phyloP scores from a whole-genome alignment of 2,329 filamentous ascomycete species.

The Apiospora hydei region DNA sequence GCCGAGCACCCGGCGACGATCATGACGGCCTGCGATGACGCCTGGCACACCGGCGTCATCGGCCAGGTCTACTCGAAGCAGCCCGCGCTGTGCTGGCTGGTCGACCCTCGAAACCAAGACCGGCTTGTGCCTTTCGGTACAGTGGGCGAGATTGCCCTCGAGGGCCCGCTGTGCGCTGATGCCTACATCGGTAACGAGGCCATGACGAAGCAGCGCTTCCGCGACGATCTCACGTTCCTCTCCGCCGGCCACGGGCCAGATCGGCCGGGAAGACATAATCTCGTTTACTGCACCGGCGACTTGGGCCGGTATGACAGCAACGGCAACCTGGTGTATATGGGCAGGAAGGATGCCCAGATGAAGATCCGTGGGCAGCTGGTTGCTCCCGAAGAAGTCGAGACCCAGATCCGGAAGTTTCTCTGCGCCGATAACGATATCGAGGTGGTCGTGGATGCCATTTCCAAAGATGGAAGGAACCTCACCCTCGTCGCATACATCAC shows the following conservation, averaged over 20 bases:
- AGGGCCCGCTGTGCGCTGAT: background rate
- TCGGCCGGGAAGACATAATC: slow-evolving; percentile 26
- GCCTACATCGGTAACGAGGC: slow-evolving; percentile 4
- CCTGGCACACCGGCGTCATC: background rate
- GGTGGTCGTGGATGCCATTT: slow-evolving; percentile 19
- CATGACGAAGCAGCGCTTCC: slow-evolving; percentile 9
- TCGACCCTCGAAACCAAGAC: background rate
- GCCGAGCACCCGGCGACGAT: background rate
- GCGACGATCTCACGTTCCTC: background rate
- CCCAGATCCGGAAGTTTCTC: background rate
- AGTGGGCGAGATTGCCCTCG: background rate
- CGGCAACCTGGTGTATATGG: slow-evolving; percentile 46
- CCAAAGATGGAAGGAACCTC: background rate
- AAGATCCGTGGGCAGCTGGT: slow-evolving; percentile 60
- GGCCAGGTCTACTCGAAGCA: background rate
- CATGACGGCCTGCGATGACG: background rate
- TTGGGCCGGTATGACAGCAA: slow-evolving; percentile 44
- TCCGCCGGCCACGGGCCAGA: background rate
- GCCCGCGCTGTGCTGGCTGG: background rate
- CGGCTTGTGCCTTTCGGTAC: slow-evolving; percentile 2
- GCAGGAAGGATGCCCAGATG: slow-evolving; percentile 58
- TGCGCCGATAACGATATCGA: background rate
- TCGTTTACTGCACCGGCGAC: slow-evolving; percentile 50
- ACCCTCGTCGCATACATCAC: slow-evolving; percentile 16
- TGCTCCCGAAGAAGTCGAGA: slow-evolving; percentile 43